Base-by-base conservation (phyloP, 2,329 filamentous ascomycete species). In the Xenosphaeropsis pyriputrescens region DNA sequence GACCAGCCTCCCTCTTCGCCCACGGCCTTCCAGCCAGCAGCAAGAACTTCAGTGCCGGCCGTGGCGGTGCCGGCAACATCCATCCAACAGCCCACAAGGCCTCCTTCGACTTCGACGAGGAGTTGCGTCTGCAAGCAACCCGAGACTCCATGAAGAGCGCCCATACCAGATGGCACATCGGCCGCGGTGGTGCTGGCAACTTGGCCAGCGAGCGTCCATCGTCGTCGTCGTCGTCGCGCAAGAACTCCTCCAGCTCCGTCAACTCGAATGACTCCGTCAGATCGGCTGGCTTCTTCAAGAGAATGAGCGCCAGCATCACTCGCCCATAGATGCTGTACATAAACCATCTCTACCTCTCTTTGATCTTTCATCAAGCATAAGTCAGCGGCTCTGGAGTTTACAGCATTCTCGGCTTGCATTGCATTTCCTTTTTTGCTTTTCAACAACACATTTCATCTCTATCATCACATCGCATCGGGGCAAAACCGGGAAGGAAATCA, bases 21-120 rank as follows among this genome's bases (percentile, higher is more conserved):
- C 18, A 37, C 34, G 47, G 44, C 7, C 51, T 51, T n/a, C 16
- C 33, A 35, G 14, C 33, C 18, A n/a, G 13, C 13, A 46, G 38
- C 35, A 39, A 41, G 32, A 48, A 45, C 38, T 56, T 54, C 44
- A 45, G 38, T 41, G 41, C 43, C 14, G 53, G 53, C 11, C 46
- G 52, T 14, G 52, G 53, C 4, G 53, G 53, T 18, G 53, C 50
- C 13, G 53, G 53, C n/a, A 56, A 56, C 43, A 51, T 55, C 32
- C 48, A 46, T 38, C 34, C 40, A 12, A 42, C 29, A 8, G 42
- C 43, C 8, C 50, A 56, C 37, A 47, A 45, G 16, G 41, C 51
- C 11, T 45, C 50, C 13, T 55, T 55, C 43, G 51, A 48, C 14
- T 55, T 56, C 39, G 51, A 55, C 30, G 53, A 55, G 22, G 53